Conservation (phyloP, 2,329 filamentous ascomycete species). For the Immersiporthe knoxdaviesiana region DNA sequence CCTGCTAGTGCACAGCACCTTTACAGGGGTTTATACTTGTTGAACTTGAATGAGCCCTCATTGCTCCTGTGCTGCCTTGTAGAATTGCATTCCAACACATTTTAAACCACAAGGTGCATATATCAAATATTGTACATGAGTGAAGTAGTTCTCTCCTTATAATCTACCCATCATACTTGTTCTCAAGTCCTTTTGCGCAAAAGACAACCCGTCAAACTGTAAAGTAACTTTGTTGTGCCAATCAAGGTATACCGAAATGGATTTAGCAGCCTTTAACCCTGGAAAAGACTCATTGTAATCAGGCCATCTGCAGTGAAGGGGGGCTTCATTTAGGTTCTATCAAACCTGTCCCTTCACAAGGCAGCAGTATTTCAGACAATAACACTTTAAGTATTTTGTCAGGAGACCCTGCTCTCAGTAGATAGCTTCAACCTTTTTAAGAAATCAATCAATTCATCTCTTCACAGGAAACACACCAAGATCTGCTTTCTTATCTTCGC, state of each 20-base stretch:
- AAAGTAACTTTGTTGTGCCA: not conserved
- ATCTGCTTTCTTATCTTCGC: not conserved
- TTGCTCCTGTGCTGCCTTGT: not conserved
- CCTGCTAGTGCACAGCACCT: not conserved
- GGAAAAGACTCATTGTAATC: not conserved
- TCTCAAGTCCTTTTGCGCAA: not conserved
- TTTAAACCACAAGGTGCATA: not conserved
- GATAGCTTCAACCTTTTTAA: not conserved
- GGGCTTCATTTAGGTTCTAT: not conserved
- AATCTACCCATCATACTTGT: not conserved
- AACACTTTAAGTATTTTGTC: not conserved
- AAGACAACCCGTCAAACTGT: not conserved
- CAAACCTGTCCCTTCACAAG: constrained; percentile 21
- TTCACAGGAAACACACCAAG: not conserved
- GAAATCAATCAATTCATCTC: not conserved
- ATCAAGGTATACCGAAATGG: not conserved
- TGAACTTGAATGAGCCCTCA: not conserved
- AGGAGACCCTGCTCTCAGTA: not conserved
- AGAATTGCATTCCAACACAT: not conserved
- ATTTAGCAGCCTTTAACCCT: not conserved
- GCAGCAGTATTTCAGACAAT: constrained; percentile 18
- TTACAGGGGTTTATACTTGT: not conserved
- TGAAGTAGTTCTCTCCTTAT: not conserved
- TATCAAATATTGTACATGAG: not conserved
- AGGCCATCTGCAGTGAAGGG: not conserved